Base-by-base conservation (phyloP, 208 protist genomes). In the Leishmania guyanensis region DNA sequence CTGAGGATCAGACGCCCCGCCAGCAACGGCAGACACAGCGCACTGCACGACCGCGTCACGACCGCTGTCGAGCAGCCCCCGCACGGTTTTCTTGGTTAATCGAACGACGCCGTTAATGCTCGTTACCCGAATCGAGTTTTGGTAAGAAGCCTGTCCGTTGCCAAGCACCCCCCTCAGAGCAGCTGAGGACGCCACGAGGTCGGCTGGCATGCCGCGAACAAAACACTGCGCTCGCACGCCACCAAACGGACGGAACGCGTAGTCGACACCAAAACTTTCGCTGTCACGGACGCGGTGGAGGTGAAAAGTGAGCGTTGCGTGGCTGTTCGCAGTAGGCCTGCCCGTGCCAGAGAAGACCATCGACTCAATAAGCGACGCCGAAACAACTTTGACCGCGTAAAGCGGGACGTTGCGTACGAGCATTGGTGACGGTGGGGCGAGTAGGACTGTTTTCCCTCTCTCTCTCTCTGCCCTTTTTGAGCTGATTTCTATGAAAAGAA, bases 311-410 rank as follows among this genome's bases (percentile, higher is more conserved):
- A 86, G 78, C 3, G 73, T 77, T 17, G 68, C 51, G 33, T 64
- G 39, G 60, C 76, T 46, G 20, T 0, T 10, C 1, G 29, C 6
- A 17, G 54, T 58, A 53, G 73, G 20, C 3, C 1, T 0, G 3
- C 17, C 51, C 36, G 2, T 78, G 50, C 22, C 76, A 20, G 56
- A 26, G 20, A 53, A 39, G 3, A 53, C 26, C 48, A 76, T 54
- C 29, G 71, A 72, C 66, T 86, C 82, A 0, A 78, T 50, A 17
- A 86, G 64, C 1, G 78, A 56, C 2, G 50, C 69, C 8, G 84
- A 83, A 10, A 84, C 33, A 8, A 84, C 75, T 33, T 64, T 80
- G 14, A 84, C 79, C 33, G 70, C 39, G n/a, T 53, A n/a, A 65
- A 51, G 74, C 10, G 65, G 29, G 10, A 17, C 16, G 36, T 75